Evolutionary conservation across 1,284 basidiomycete species (phyloP).

Genomic region (Mycena sp.): DNA sequence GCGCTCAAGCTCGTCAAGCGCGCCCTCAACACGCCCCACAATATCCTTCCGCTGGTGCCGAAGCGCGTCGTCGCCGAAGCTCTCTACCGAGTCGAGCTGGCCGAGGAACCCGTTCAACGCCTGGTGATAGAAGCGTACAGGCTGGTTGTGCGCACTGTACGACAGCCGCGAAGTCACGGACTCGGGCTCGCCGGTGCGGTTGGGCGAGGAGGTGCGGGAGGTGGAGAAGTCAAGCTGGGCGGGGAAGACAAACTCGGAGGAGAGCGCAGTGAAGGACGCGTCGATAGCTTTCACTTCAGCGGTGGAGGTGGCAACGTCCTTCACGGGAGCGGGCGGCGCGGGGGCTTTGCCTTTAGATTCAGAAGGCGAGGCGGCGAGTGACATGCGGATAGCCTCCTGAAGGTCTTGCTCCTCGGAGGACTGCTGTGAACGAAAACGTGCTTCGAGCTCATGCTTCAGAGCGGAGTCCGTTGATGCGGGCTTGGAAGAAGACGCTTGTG

Average conservation of each 20-base stretch:
- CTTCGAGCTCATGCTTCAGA: constrained; percentile 14
- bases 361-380: constrained; percentile 8
- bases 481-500: background rate
- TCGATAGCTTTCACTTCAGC: constrained; percentile 48
- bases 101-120: constrained; percentile 60
- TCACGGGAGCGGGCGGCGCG: constrained; percentile 36
- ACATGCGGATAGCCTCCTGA: constrained; percentile 28
- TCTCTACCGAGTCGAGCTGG: constrained; percentile 64
- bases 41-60: constrained; percentile 59
- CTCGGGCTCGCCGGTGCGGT: background rate
- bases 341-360: constrained; percentile 20
- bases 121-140: constrained; percentile 67
- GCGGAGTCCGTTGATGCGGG: constrained; percentile 1
- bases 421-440: constrained; percentile 5
- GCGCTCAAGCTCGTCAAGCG: constrained; percentile 60
- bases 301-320: constrained; percentile 43
- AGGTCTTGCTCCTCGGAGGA: constrained; percentile 23
- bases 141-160: constrained; percentile 63
- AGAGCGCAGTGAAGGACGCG: constrained; percentile 46
- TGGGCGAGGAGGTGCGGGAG: constrained; percentile 33
- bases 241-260: constrained; percentile 53
- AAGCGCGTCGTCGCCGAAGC: constrained; percentile 61
- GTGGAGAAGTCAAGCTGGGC: constrained; percentile 50
- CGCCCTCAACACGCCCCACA: constrained; percentile 61
- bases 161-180: constrained; percentile 41